A percentile compares a stretch with the other conserved stretches of the same genome.
phyloP scores from a whole-genome alignment of 73 alveolate species.

The Paramecium tetraurelia region DNA sequence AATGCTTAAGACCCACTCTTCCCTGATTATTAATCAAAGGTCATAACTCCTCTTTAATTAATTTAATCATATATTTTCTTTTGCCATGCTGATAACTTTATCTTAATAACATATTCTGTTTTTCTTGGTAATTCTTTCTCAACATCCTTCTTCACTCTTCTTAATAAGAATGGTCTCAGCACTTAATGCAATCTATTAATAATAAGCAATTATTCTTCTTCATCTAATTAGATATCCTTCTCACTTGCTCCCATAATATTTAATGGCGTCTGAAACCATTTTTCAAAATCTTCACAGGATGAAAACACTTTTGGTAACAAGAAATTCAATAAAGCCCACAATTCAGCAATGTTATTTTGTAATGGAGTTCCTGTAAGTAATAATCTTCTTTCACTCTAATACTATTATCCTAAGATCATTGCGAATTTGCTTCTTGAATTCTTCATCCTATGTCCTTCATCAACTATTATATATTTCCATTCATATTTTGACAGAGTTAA shows the following conservation, averaged over 20 bases:
- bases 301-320: slow-evolving; percentile 95
- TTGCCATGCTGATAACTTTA: slow-evolving; percentile 96
- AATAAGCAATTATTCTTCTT: slow-evolving; percentile 94
- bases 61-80: slow-evolving; percentile 90
- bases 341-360: slow-evolving; percentile 95
- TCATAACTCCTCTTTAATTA: slow-evolving; percentile 91
- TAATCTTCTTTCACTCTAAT: slow-evolving; percentile 90
- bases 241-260: slow-evolving; percentile 71
- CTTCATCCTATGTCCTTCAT: slow-evolving; percentile 99
- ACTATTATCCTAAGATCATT: slow-evolving; percentile 91
- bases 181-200: slow-evolving; percentile 97
- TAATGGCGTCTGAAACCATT: slow-evolving; percentile 98
- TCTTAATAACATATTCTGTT: slow-evolving; percentile 95
- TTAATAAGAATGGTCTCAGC: slow-evolving; percentile 94
- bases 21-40: slow-evolving; percentile 58
- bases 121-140: slow-evolving; percentile 97
- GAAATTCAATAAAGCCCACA: slow-evolving; percentile 98
- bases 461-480: slow-evolving; percentile 93
- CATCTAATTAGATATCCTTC: slow-evolving; percentile 90
- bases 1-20: slow-evolving; percentile 65
- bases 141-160: slow-evolving; percentile 99
- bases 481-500: slow-evolving; percentile 81
- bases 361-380: slow-evolving; percentile 98
- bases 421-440: slow-evolving; percentile 95
- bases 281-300: slow-evolving; percentile 97